phyloP scores from a whole-genome alignment of 495 filamentous ascomycete species.

The Bathelium albidoporum region DNA sequence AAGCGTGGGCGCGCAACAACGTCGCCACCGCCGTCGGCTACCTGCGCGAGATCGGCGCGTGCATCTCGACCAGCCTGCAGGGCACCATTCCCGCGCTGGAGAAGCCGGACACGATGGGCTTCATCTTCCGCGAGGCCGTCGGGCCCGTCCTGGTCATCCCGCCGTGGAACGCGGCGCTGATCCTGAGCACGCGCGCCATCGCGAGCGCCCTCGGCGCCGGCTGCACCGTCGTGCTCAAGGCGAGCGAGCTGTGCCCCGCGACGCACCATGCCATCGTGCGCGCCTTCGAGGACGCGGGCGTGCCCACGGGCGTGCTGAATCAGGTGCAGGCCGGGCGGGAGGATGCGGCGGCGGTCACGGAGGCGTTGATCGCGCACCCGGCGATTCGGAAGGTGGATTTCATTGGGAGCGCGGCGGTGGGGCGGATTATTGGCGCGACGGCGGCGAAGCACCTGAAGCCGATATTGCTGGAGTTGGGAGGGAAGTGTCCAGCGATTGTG shows the following conservation, averaged over 20 bases:
- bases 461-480: slow-evolving; percentile 28
- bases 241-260: slow-evolving; percentile 18
- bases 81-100: slow-evolving; percentile 24
- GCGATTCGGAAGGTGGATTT: slow-evolving; percentile 29
- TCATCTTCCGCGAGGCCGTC: slow-evolving; percentile 26
- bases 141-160: slow-evolving; percentile 24
- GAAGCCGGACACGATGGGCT: slow-evolving; percentile 23
- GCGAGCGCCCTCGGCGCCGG: slow-evolving; percentile 27
- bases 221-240: slow-evolving; percentile 29
- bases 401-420: slow-evolving; percentile 26
- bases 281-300: slow-evolving; percentile 22
- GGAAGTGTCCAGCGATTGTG: slow-evolving; percentile 28
- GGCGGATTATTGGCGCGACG: slow-evolving; percentile 24
- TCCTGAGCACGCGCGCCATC: slow-evolving; percentile 19
- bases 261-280: slow-evolving; percentile 24
- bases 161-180: slow-evolving; percentile 27
- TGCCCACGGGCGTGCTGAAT: slow-evolving; percentile 24
- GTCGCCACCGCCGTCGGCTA: slow-evolving; percentile 16
- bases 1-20: slow-evolving; percentile 21
- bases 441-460: slow-evolving; percentile 28
- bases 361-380: slow-evolving; percentile 22
- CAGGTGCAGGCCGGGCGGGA: slow-evolving; percentile 18
- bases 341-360: slow-evolving; percentile 23
- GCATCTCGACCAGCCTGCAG: slow-evolving; percentile 12
- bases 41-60: slow-evolving; percentile 23